Base-by-base conservation (phyloP, 768 basidiomycete genomes). In the Infundibulicybe gibba region DNA sequence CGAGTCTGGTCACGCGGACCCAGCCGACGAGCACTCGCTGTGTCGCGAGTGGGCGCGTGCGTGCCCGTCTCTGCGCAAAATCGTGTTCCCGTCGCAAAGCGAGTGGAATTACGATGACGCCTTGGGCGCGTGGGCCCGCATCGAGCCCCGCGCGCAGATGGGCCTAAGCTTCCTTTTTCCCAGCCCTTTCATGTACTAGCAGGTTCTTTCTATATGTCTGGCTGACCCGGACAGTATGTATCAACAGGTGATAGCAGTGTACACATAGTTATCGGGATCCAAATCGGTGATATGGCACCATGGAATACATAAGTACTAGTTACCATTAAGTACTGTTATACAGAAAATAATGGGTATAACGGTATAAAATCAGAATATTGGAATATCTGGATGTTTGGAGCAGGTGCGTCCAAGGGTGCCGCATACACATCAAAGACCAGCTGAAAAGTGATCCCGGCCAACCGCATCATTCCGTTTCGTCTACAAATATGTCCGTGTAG, bases 401-500 rank as follows among this genome's bases (percentile, higher is more conserved):
- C 45, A 37, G 37, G 32, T 14, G 20, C 32, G 16, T 35, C 50
- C 42, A 47, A 13, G 41, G 12, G 33, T 13, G 43, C 50, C n/a
- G 12, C 32, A 33, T 11, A 35, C 20, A 25, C 25, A 25, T 25
- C 25, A 25, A 25, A 25, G 25, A 25, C 25, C 25, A 3, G 25
- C 25, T 25, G 25, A 4, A 25, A 25, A 25, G 25, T 25, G 25
- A 25, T 25, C 4, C 3, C 25, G 25, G 8, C 25, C 25, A 25
- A 25, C 25, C 25, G 25, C 25, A 61, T 56, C 54, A 72, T 43
- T 87, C 87, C 52, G 74, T 67, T 62, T 93, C 94, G 56, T 95
- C 94, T 53, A 97, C 87, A 66, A 98, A 98, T 59, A 98, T 98
- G 71, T 97, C 94, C 48, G 80, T 82, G 67, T 93, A 98, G 61